Percentiles rank a stretch among this genome's conserved stretches.
These are phyloP conservation scores for Ogataea nonfermentans DNA, from an alignment of 805 yeast genomes.

Conservation along the genomic window DNA sequence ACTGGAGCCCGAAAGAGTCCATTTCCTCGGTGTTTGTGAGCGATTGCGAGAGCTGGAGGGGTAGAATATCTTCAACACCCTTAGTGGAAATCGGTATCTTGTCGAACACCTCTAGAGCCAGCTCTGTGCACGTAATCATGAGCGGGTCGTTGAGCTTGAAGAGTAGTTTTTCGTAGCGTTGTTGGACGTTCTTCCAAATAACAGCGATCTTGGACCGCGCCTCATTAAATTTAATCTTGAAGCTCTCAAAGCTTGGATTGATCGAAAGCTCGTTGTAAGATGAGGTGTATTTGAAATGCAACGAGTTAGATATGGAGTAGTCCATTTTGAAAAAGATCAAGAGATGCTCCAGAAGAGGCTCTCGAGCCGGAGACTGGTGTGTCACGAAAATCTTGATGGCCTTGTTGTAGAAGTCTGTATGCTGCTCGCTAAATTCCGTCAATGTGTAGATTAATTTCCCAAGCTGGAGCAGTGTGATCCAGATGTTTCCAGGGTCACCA, in stretches of 20 bases:
- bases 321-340: slow-evolving; percentile 68
- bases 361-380: slow-evolving; percentile 70
- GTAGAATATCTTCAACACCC: slow-evolving; percentile 34
- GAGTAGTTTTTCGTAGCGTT: slow-evolving; percentile 44
- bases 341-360: slow-evolving; percentile 65
- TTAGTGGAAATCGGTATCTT: slow-evolving; percentile 51
- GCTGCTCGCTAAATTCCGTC: slow-evolving; percentile 37
- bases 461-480: slow-evolving; percentile 71
- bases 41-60: slow-evolving; percentile 28
- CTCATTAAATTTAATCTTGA: slow-evolving; percentile 59
- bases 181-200: slow-evolving; percentile 59
- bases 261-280: slow-evolving; percentile 67
- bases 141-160: slow-evolving; percentile 41
- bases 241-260: slow-evolving; percentile 61
- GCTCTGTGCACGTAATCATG: slow-evolving; percentile 45
- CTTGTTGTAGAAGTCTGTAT: slow-evolving; percentile 28
- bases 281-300: slow-evolving; percentile 69
- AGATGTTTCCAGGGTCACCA: slow-evolving; percentile 63
- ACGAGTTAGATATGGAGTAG: slow-evolving; percentile 67
- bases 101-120: slow-evolving; percentile 62
- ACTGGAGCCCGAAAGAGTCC: slow-evolving; percentile 41
- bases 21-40: slow-evolving; percentile 36
- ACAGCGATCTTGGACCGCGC: slow-evolving; percentile 60
- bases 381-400: slow-evolving; percentile 62
- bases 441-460: slow-evolving; percentile 59